Base-by-base conservation (phyloP, 208 protist species). In the Trypanosoma caninum region DNA sequence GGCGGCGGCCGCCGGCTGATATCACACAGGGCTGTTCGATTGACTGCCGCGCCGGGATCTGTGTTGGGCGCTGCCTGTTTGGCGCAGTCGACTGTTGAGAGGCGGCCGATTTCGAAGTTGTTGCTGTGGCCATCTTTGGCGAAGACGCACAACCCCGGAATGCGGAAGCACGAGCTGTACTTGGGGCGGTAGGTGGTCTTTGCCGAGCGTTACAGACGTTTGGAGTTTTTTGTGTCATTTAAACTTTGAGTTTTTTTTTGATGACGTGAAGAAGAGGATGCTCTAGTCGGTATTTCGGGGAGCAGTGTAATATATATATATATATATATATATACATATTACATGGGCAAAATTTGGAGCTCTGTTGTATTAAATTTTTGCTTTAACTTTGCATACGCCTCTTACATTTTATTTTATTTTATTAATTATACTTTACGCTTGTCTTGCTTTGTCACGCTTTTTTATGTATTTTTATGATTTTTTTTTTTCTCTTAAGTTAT, bases 1-100 rank as follows among this genome's bases (percentile, higher is more conserved):
- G 82, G 82, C 76, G 85, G 13, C 85, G 89, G 74, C 87, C 84
- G 85, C 72, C 89, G 18, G 81, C 79, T 11, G 82, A 92, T 51
- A 76, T 87, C 18, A 78, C 71, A 45, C n/a, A n/a, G n/a, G 82
- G 79, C 27, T 63, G 72, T 35, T 44, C 72, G 38, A 78, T 89
- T 22, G 59, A 85, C 51, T 89, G 83, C 72, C 87, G 85, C 73
- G 65, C 52, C 18, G 82, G 85, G 79, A 44, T 76, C 81, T 6
- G 75, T 81, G 2, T 74, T 89, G 3, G 82, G 81, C 18, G 79
- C 78, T 27, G 83, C 79, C 56, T 73, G 82, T 30, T 71, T 92
- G 20, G 81, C 85, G 7, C 85, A 87, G 69, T 72, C 89, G 18
- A 77, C 79, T 20, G 60, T 87, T 13, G 78, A 92, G 50, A 72